A percentile compares a stretch with the other conserved stretches of the same genome.
Evolutionary conservation across 257 asterid species (phyloP).

Genomic region (Solanum pinnatisectum): DNA sequence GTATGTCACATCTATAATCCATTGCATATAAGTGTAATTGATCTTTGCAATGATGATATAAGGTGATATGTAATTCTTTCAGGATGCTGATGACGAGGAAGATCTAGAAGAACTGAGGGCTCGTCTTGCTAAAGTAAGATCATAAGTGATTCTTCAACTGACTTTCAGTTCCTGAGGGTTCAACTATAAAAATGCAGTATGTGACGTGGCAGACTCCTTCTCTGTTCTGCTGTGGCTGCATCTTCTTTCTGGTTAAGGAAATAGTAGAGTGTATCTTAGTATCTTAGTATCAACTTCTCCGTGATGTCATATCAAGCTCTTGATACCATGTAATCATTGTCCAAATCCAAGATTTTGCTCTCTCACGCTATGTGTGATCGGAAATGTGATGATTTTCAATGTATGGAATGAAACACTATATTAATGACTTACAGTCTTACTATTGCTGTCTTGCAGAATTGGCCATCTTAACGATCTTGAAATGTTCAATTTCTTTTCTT

Average conservation of each 20-base stretch:
- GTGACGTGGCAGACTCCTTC: neutral
- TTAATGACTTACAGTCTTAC: neutral
- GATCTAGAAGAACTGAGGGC: conserved; percentile 91
- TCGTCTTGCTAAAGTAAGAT: conserved; percentile 83
- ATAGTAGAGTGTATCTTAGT: neutral
- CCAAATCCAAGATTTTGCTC: neutral
- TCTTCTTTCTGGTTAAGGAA: neutral
- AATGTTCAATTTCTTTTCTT: neutral
- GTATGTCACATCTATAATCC: conserved; percentile 14
- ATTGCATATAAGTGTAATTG: neutral
- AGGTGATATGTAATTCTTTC: conserved; percentile 18
- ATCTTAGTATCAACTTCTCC: neutral
- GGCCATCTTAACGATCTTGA: neutral
- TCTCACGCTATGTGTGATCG: neutral
- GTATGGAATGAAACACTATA: neutral
- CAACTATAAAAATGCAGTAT: neutral
- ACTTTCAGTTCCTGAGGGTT: neutral
- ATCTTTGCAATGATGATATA: neutral
- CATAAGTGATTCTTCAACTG: conserved; percentile 18
- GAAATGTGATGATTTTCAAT: neutral
- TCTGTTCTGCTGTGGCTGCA: neutral
- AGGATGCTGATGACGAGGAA: conserved; percentile 78
- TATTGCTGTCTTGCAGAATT: neutral
- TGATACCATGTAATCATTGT: neutral
- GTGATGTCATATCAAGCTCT: neutral